phyloP scores from a whole-genome alignment of 2,329 filamentous ascomycete species.

The Talaromyces sp. region DNA sequence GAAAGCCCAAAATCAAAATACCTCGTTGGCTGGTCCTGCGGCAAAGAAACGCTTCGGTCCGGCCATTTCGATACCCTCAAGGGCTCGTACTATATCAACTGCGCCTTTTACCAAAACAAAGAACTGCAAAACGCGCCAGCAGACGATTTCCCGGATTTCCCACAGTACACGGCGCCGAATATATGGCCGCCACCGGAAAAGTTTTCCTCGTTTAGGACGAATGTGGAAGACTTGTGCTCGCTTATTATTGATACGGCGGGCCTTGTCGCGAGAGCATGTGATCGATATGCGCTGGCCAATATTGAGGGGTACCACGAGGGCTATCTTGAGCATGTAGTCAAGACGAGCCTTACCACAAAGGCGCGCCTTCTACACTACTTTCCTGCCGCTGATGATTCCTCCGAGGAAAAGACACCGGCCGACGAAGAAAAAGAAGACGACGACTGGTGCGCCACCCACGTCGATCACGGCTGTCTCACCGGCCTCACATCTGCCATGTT shows the following conservation, averaged over 20 bases:
- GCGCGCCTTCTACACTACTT: constrained; percentile 92
- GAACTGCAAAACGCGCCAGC: constrained; percentile 31
- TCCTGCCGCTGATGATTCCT: constrained; percentile 39
- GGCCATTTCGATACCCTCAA: constrained; percentile 59
- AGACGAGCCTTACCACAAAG: constrained; percentile 81
- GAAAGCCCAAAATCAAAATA: constrained; percentile 48
- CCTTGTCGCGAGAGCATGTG: constrained; percentile 84
- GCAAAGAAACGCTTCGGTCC: constrained; percentile 58
- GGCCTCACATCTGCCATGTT: constrained; percentile 96
- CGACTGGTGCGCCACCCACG: constrained; percentile 76
- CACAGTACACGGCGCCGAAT: constrained; percentile 85
- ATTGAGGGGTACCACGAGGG: constrained; percentile 69
- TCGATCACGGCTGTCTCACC: constrained; percentile 91
- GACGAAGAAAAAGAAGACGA: constrained; percentile 53
- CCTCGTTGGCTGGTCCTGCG: constrained; percentile 60
- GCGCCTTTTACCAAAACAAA: constrained; percentile 46
- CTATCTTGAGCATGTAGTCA: constrained; percentile 83
- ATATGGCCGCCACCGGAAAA: constrained; percentile 70
- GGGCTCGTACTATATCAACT: constrained; percentile 61
- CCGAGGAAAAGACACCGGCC: not conserved
- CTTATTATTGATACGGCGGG: constrained; percentile 87
- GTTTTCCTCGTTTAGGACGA: constrained; percentile 69
- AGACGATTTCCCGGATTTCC: constrained; percentile 51
- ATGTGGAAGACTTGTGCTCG: constrained; percentile 69
- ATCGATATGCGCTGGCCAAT: constrained; percentile 73